These are phyloP conservation scores for Beauveria sp. DNA, from an alignment of 2,329 filamentous ascomycete genomes.

Conservation along the genomic window DNA sequence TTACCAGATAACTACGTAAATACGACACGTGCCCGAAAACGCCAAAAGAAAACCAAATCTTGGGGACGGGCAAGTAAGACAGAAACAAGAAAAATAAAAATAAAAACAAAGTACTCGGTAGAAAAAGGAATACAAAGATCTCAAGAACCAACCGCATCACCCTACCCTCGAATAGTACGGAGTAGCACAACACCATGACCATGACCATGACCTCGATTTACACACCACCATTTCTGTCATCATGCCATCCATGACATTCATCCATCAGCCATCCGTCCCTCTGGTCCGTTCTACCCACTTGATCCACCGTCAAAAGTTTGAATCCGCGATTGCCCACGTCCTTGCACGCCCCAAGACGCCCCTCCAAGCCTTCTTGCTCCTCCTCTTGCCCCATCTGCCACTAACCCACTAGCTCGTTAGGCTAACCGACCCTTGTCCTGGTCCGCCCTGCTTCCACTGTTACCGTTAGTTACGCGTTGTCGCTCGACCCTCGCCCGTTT, in stretches of 20 bases:
- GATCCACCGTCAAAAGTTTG: conserved; percentile 6
- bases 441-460: background rate
- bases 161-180: too few relatives aligned
- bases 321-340: conserved; percentile 4
- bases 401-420: background rate
- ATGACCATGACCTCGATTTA: too few relatives aligned
- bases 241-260: background rate
- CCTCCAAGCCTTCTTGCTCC: background rate
- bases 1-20: too few relatives aligned
- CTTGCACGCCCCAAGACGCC: background rate
- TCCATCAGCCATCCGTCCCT: background rate
- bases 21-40: too few relatives aligned
- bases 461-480: background rate
- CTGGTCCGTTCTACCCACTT: background rate
- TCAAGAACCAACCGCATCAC: too few relatives aligned
- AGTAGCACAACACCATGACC: background rate
- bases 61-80: too few relatives aligned
- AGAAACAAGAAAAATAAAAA: too few relatives aligned
- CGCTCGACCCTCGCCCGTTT: background rate
- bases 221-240: background rate
- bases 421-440: background rate
- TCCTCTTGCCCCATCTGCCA: background rate
- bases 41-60: too few relatives aligned
- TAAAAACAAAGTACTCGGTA: too few relatives aligned
- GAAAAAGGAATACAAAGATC: too few relatives aligned